Evolutionary conservation across 345 rosid species (phyloP).

Genomic region (Euphorbia tirucalli): DNA sequence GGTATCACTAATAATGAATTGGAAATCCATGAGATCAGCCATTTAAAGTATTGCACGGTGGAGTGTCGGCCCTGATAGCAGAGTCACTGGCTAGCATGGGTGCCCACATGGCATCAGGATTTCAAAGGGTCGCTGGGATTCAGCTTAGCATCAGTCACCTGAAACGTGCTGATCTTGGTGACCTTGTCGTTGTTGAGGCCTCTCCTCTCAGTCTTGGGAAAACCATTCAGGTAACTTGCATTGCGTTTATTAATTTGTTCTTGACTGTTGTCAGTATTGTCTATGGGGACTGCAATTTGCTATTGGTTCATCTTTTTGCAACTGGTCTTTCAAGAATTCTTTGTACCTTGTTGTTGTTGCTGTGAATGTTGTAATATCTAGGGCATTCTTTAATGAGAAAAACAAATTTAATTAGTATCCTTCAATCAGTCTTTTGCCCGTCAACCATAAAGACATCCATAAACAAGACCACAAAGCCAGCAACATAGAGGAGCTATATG

Average conservation of each 20-base stretch:
- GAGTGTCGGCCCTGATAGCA: constrained; percentile 85
- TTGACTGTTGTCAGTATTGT: not conserved
- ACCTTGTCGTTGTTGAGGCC: constrained; percentile 66
- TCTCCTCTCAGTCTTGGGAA: constrained; percentile 59
- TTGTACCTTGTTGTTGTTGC: not conserved
- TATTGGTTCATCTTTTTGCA: not conserved
- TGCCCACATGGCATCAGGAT: constrained; percentile 82
- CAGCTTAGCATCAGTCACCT: constrained; percentile 80
- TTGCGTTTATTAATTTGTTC: not conserved
- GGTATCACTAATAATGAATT: not conserved
- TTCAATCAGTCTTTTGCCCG: no score
- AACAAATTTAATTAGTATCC: no score
- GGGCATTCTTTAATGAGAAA: no score
- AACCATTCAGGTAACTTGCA: constrained; percentile 57
- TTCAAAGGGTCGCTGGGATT: constrained; percentile 75
- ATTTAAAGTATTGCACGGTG: constrained; percentile 93
- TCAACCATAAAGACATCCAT: no score
- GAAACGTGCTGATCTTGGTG: constrained; percentile 76
- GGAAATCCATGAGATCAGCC: constrained; percentile 44
- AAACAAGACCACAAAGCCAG: no score
- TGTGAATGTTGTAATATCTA: not conserved
- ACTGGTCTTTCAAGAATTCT: not conserved
- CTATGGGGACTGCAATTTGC: not conserved
- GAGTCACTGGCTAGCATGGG: constrained; percentile 88
- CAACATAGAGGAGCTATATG: no score